Base-by-base conservation (phyloP, 331 rosid genomes). In the Quercus phellos region DNA sequence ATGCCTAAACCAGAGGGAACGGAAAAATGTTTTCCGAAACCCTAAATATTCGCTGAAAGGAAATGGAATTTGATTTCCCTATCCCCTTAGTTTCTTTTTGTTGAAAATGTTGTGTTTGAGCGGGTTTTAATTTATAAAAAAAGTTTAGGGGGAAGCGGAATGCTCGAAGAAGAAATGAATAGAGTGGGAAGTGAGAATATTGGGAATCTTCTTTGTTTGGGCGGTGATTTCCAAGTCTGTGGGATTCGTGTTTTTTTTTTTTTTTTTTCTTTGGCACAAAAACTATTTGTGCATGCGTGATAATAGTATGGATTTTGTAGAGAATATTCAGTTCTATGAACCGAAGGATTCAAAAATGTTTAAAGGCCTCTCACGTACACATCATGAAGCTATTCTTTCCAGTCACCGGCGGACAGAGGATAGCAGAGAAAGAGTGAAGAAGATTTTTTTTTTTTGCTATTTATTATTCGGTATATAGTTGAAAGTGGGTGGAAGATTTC, bases 41-140 rank as follows among this genome's bases (percentile, higher is more conserved):
- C 87, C 81, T 55, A 80, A 16, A 46, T 46, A 72, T 34, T 64
- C 51, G 78, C 60, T 53, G 74, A 84, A 74, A 76, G 69, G 26
- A 34, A 66, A 29, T 1, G 51, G 16, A 8, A 32, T 18, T 73
- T 51, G 21, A 50, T 60, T 8, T 16, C 55, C 30, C 22, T 70
- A 7, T 30, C 12, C 56, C 55, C 32, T 51, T 51, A 54, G 19
- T 35, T 30, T 29, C 67, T 43, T 50, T 60, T 6, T 34, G 2
- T 4, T 3, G 12, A 38, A 38, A 38, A 38, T 38, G 46, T 2
- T 7, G 70, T 32, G 14, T 59, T 24, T 4, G n/a, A 0, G 35
- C 1, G 3, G 35, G 26, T 60, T 12, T 13, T 11, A 14, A 2
- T 26, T 26, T 26, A 12, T 19, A 5, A 38, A 38, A 38, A 38